These are phyloP conservation scores for Warburgia ugandensis DNA, from an alignment of 164 flowering plant species.

Conservation along the genomic window DNA sequence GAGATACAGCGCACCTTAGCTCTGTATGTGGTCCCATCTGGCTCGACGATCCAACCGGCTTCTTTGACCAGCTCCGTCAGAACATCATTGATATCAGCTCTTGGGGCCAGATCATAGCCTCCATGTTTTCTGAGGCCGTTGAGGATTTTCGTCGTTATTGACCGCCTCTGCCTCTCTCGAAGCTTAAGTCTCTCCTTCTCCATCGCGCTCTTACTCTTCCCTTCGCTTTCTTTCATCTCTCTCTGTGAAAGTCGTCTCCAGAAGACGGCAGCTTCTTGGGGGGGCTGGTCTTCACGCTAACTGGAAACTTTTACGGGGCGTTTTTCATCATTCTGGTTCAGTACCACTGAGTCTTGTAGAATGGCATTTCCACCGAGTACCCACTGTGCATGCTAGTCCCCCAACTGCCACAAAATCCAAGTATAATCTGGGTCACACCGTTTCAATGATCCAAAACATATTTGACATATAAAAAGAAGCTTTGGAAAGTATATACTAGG, in stretches of 20 bases:
- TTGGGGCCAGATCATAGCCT: constrained; percentile 38
- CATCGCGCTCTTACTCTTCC: constrained; percentile 21
- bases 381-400: too few relatives aligned
- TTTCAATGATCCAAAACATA: too few relatives aligned
- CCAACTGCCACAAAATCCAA: too few relatives aligned
- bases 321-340: too few relatives aligned
- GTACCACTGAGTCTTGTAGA: neutral
- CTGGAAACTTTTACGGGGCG: too few relatives aligned
- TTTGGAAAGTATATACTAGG: too few relatives aligned
- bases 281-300: too few relatives aligned
- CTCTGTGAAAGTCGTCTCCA: neutral
- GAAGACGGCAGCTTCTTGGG: too few relatives aligned
- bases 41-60: constrained; percentile 50
- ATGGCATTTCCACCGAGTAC: neutral
- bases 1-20: neutral
- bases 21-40: constrained; percentile 61
- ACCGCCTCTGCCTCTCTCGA: constrained; percentile 47
- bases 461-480: too few relatives aligned
- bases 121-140: constrained; percentile 47
- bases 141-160: constrained; percentile 50
- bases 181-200: constrained; percentile 49
- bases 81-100: constrained; percentile 57
- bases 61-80: constrained; percentile 41
- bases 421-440: too few relatives aligned
- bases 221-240: neutral